Conservation (phyloP, 495 filamentous ascomycete species). For the Xylaria grammica region DNA sequence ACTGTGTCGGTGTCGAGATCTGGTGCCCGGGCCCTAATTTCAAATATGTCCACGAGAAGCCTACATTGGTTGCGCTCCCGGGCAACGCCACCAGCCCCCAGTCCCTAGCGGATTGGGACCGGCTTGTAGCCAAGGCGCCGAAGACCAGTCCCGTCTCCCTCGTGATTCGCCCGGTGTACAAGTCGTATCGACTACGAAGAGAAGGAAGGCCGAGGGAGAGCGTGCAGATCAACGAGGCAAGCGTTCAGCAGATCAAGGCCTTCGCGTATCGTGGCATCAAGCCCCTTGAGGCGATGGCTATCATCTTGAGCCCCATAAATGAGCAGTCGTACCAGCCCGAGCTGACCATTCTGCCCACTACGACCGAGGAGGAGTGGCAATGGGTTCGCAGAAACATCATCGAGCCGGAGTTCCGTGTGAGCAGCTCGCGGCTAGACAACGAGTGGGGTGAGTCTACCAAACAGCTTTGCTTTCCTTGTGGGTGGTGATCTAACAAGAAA, state of each 20-base stretch:
- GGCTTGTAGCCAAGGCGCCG: not conserved
- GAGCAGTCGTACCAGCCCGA: slow-evolving; percentile 18
- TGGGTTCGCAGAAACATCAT: slow-evolving; percentile 32
- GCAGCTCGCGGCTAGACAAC: slow-evolving; percentile 17
- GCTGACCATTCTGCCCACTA: slow-evolving; percentile 24
- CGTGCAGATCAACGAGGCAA: not conserved
- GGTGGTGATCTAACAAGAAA: slow-evolving; percentile 11
- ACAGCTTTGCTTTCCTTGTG: not conserved
- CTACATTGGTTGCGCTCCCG: not conserved
- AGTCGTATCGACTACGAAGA: slow-evolving; percentile 1
- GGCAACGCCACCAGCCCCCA: not conserved
- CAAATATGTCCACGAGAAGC: not conserved
- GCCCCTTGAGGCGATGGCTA: not conserved
- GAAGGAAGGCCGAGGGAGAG: not conserved
- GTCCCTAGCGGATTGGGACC: not conserved
- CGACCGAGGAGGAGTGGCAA: slow-evolving; percentile 29
- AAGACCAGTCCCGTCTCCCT: not conserved
- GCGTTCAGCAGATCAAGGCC: not conserved
- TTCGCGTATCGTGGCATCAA: not conserved
- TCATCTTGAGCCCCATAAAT: slow-evolving; percentile 22
- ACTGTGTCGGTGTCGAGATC: slow-evolving; percentile 13
- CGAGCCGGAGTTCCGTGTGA: slow-evolving; percentile 27
- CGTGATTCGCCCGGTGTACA: slow-evolving; percentile 13
- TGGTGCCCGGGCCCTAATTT: slow-evolving; percentile 18
- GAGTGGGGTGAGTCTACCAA: slow-evolving; percentile 31